phyloP scores from a whole-genome alignment of 2,329 filamentous ascomycete species.

The Sphaceloma murrayae region DNA sequence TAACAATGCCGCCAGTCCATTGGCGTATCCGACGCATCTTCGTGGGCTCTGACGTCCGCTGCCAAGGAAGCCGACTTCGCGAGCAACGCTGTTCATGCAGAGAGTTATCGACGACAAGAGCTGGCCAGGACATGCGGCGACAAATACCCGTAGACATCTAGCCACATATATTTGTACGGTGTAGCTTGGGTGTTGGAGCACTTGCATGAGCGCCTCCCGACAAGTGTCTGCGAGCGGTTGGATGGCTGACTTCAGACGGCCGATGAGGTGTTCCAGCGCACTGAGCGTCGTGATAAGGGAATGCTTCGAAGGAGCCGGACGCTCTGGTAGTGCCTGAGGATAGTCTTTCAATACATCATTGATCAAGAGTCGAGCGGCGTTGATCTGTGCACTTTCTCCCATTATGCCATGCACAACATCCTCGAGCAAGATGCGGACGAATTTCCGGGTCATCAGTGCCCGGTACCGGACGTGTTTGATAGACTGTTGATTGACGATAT shows the following conservation, averaged over 20 bases:
- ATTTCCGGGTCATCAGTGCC: constrained; percentile 72
- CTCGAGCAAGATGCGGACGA: constrained; percentile 73
- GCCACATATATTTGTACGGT: constrained; percentile 88
- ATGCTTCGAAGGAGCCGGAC: constrained; percentile 80
- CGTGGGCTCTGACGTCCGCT: constrained; percentile 68
- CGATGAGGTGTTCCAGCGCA: constrained; percentile 68
- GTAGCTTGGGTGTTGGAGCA: constrained; percentile 89
- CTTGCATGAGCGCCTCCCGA: constrained; percentile 78
- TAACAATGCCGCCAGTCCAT: constrained; percentile 80
- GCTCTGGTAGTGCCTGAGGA: constrained; percentile 77
- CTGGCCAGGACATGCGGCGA: constrained; percentile 84
- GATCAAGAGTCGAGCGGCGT: constrained; percentile 69
- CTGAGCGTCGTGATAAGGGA: constrained; percentile 69
- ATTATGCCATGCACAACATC: constrained; percentile 75
- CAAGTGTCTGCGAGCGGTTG: constrained; percentile 71
- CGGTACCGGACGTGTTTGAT: constrained; percentile 81
- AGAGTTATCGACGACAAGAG: constrained; percentile 84
- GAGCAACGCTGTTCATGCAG: constrained; percentile 88
- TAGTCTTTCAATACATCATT: constrained; percentile 92
- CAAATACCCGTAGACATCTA: constrained; percentile 74
- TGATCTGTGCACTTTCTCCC: constrained; percentile 79
- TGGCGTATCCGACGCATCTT: constrained; percentile 80
- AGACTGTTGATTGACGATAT: constrained; percentile 65
- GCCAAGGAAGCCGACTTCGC: constrained; percentile 71
- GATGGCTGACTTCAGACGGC: constrained; percentile 70